Evolutionary conservation across 2,329 filamentous ascomycete genomes (phyloP), one percentile per base, ranked within the genome.

Genomic region (Ploettnerulaceae sp.): DNA sequence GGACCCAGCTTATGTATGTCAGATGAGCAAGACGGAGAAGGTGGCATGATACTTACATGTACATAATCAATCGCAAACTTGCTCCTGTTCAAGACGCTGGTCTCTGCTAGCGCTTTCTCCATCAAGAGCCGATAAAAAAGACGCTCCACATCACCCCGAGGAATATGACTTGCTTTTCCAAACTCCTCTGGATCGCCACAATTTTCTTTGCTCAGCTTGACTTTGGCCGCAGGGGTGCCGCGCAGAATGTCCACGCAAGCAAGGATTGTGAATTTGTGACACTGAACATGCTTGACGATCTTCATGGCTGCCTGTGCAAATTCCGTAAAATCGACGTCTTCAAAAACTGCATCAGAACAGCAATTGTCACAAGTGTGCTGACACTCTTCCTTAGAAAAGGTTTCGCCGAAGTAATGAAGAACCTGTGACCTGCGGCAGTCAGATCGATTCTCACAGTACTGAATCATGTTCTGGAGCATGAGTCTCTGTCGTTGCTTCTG

Each of bases 381-480:
- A 67, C 93, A 98, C 41, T 87, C 75, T 9, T 79, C 75, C 28
- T 74, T 72, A 41, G 78, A 70, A 63, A 97, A 98, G 1, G 74
- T 73, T 66, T 98, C 94, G 47, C 85, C 89, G 70, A 98, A 98
- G 66, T 98, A 98, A n/a, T 79, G 79, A 25, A 98, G 78, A 12
- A 98, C 84, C 65, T 95, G 87, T 1, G 86, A 84, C 50, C 93
- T 78, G 52, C 93, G 83, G 64, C 93, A 98, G 57, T 95, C 89
- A 45, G 78, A 82, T 58, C 79, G 78, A 66, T 96, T 96, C 61
- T 96, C 88, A 64, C 90, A 97, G 61, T 86, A 98, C 48, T 87
- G 81, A 1, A 89, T 75, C 49, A 98, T 89, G 28, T 82, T 82
- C 49, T 85, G 82, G 36, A 98, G 73, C 89, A 97, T 95, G 28